Evolutionary conservation across 257 asterid species (phyloP).

Genomic region (Cruciata laevipes): DNA sequence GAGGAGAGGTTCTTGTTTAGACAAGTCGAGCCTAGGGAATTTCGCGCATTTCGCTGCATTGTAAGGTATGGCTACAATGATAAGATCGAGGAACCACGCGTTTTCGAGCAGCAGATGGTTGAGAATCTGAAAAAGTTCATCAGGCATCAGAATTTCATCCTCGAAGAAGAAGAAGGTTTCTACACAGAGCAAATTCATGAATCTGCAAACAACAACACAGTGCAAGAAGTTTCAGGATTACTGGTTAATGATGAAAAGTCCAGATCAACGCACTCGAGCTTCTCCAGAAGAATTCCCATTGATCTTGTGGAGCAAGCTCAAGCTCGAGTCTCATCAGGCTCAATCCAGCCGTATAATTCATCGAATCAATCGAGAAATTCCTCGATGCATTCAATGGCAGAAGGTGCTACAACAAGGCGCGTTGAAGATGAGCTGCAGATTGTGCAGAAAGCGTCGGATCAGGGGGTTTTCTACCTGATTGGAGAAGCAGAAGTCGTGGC

Average conservation of each 20-base stretch:
- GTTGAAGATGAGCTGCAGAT: constrained; percentile 34
- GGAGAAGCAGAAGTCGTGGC: constrained; percentile 77
- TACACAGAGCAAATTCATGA: constrained; percentile 23
- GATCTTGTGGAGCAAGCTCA: constrained; percentile 25
- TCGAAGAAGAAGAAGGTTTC: constrained; percentile 15
- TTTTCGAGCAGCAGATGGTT: constrained; percentile 40
- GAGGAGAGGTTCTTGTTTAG: constrained; percentile 64
- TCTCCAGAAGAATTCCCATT: constrained; percentile 27
- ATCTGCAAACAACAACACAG: neutral
- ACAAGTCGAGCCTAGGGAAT: constrained; percentile 44
- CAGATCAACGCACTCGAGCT: constrained; percentile 13
- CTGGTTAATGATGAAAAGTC: constrained; percentile 13
- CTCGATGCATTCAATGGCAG: constrained; percentile 3
- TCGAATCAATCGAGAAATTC: constrained; percentile 14
- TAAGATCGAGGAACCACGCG: constrained; percentile 33
- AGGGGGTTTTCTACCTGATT: constrained; percentile 48
- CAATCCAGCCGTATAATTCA: constrained; percentile 29
- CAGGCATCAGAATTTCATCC: constrained; percentile 35
- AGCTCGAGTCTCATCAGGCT: constrained; percentile 29
- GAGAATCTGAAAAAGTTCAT: constrained; percentile 46
- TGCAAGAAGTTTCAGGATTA: neutral
- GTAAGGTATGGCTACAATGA: constrained; percentile 73
- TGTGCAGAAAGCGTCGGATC: constrained; percentile 35
- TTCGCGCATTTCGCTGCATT: constrained; percentile 49
- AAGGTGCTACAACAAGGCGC: neutral